Evolutionary conservation across 176 grass and related monocot genomes (phyloP).

Genomic region (Musa schizocarpa): DNA sequence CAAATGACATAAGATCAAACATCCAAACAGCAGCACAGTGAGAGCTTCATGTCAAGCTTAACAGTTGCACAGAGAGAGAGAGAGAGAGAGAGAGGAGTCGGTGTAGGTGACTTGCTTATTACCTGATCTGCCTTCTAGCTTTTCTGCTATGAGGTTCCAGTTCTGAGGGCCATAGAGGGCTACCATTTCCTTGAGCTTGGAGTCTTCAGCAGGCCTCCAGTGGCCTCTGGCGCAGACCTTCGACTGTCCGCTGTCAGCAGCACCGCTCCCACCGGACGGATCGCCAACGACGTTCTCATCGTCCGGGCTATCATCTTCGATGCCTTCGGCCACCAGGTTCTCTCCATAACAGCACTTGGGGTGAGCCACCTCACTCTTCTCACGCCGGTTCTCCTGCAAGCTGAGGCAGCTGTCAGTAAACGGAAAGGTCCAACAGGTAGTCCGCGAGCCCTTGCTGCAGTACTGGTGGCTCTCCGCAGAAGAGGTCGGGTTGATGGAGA

Average conservation of each 20-base stretch:
- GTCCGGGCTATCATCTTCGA: not conserved
- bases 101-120: not conserved
- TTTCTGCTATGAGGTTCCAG: conserved; percentile 8
- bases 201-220: conserved; percentile 13
- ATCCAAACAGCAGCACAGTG: not conserved
- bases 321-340: not conserved
- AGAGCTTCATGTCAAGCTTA: not conserved
- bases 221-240: conserved; percentile 12
- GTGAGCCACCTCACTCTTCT: not conserved
- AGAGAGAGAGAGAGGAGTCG: not conserved
- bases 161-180: conserved; percentile 15
- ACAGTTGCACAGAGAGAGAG: not conserved
- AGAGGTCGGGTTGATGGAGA: not conserved
- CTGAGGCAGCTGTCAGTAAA: not conserved
- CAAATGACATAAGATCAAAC: no score
- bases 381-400: not conserved
- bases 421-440: not conserved
- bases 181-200: conserved; percentile 16
- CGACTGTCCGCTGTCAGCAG: not conserved
- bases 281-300: not conserved
- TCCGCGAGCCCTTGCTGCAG: not conserved
- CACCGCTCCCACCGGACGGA: not conserved
- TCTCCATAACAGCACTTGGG: not conserved
- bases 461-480: not conserved
- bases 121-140: conserved; percentile 18